Base-by-base conservation (phyloP, 73 alveolate species). In the Paramecium sonneborni region DNA sequence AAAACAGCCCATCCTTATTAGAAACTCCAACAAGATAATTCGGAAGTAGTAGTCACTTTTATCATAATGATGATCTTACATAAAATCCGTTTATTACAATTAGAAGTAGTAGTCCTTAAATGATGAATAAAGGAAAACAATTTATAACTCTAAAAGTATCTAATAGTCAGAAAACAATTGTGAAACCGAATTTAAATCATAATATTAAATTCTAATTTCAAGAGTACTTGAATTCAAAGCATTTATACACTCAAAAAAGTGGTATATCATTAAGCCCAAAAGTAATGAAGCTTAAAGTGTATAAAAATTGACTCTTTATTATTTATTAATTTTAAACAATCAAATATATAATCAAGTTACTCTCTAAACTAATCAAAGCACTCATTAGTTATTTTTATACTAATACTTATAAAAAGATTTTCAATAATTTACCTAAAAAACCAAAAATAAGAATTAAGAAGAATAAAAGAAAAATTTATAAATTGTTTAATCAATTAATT, bases 371-470 rank as follows among this genome's bases (percentile, higher is more conserved):
- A 76, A 3, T 86, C 12, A 76, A 20, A 74, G 56, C 93, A 24
- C 32, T 15, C 1, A 20, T 76, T 1, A 15, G 68, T 15, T 76
- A 67, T 76, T 87, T 87, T 35, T 86, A 87, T 67, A 76, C 57
- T 11, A 68, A 87, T 46, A 93, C 93, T 15, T 10, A 30, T 87
- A 18, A 87, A 87, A 28, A 57, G 93, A 56, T 87, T 87, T 38
- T 74, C 93, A 12, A 87, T 43, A 94, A 2, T 20, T 85, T 34
- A 34, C 89, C 14, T 39, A 92, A 82, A 89, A 85, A 1, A 76
- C 94, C 1, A 44, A 26, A 10, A 23, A 68, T 68, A 12, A 46
- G 6, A 6, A 24, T 23, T 7, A 68, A 68, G 14, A 68, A 68
- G 85, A 46, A 9, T 24, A 23, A 24, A 7, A 18, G 85, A 68